phyloP scores from a whole-genome alignment of 495 filamentous ascomycete genomes.

The Annulohypoxylon bovei region DNA sequence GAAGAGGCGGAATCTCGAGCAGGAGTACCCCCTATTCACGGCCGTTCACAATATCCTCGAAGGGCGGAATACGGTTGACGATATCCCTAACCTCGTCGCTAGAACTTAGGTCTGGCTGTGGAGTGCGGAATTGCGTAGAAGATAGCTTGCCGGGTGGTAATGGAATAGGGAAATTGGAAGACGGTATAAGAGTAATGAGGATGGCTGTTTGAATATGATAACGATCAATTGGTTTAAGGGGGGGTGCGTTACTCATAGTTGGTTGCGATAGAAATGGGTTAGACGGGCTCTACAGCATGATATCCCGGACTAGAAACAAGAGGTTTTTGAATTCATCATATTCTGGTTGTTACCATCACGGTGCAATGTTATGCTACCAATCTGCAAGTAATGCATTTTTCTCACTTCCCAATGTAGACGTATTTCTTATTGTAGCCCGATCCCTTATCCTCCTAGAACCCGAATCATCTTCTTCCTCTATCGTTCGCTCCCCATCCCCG shows the following conservation, averaged over 20 bases:
- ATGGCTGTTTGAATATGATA: not conserved
- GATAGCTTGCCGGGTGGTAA: not conserved
- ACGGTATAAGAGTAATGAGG: conserved; percentile 8
- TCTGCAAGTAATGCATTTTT: conserved; percentile 36
- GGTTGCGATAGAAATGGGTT: conserved; percentile 28
- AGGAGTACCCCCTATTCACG: conserved; percentile 91
- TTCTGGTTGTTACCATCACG: conserved; percentile 13
- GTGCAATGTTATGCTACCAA: conserved; percentile 26
- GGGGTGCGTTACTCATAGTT: conserved; percentile 1
- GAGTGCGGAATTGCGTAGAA: not conserved
- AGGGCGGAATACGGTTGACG: conserved; percentile 66
- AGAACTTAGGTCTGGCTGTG: conserved; percentile 37
- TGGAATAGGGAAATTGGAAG: not conserved
- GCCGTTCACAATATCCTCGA: conserved; percentile 77
- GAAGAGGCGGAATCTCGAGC: conserved; percentile 76
- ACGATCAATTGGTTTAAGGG: conserved; percentile 4
- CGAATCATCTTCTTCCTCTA: conserved; percentile 37
- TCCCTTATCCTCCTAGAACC: not conserved
- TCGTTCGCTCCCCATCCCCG: conserved; percentile 89
- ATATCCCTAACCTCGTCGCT: conserved; percentile 68
- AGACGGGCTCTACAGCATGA: conserved; percentile 25
- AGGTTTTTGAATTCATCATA: conserved; percentile 4
- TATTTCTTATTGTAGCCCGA: not conserved
- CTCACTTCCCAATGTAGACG: conserved; percentile 25
- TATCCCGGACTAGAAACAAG: conserved; percentile 27